Percentiles rank a stretch among this genome's conserved stretches.
These are phyloP conservation scores for Clavaria fumosa DNA, from an alignment of 768 basidiomycete genomes.

Conservation along the genomic window DNA sequence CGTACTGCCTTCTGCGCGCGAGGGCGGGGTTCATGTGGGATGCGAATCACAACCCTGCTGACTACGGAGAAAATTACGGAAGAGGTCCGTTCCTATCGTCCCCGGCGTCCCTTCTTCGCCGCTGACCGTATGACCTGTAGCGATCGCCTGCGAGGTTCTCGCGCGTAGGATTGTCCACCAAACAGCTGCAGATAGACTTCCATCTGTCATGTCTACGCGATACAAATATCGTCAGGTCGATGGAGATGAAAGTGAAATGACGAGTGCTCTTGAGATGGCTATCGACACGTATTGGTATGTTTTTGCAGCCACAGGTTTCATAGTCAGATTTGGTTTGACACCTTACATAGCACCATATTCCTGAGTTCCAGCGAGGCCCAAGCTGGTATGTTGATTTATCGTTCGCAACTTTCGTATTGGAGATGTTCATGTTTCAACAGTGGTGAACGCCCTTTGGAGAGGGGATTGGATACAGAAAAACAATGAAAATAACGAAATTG, in stretches of 20 bases:
- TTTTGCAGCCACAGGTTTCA: too few relatives aligned
- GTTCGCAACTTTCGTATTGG: neutral
- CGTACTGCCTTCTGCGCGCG: conserved; percentile 66
- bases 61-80: conserved; percentile 74
- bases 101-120: conserved; percentile 4
- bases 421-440: conserved; percentile 22
- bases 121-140: conserved; percentile 21
- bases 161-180: conserved; percentile 69
- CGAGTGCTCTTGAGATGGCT: conserved; percentile 77
- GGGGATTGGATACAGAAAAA: conserved; percentile 72
- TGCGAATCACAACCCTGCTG: conserved; percentile 66
- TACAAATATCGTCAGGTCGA: conserved; percentile 59
- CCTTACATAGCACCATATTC: conserved; percentile 59
- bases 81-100: conserved; percentile 35
- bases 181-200: conserved; percentile 44
- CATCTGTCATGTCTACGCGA: conserved; percentile 62
- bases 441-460: conserved; percentile 68
- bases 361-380: conserved; percentile 78
- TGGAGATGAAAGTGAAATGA: conserved; percentile 58
- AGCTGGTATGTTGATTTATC: conserved; percentile 48
- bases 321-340: too few relatives aligned
- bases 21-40: conserved; percentile 71
- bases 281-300: conserved; percentile 78
- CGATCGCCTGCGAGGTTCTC: conserved; percentile 70
- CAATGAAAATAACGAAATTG: conserved; percentile 59